Evolutionary conservation across 1,284 basidiomycete species (phyloP).

Genomic region (Tetrapyrgos nigripes): DNA sequence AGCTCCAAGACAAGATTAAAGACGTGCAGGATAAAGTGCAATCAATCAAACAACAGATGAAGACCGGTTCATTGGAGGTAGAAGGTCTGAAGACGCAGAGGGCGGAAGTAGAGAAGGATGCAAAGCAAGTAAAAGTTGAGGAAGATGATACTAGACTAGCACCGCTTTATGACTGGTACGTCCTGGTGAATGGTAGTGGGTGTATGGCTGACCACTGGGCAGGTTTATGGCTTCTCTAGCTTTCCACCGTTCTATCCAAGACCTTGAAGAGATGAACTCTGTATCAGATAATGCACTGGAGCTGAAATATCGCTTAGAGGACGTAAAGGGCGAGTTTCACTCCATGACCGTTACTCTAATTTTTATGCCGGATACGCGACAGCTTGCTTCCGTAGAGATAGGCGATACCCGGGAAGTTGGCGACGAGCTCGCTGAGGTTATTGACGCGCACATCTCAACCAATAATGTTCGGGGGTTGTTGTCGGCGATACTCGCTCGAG

Average conservation of each 20-base stretch:
- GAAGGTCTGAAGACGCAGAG: conserved; percentile 69
- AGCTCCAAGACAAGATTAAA: conserved; percentile 64
- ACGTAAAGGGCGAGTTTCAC: conserved; percentile 27
- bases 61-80: conserved; percentile 61
- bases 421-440: conserved; percentile 63
- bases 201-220: neutral
- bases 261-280: conserved; percentile 63
- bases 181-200: neutral
- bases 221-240: conserved; percentile 76
- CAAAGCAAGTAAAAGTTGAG: conserved; percentile 64
- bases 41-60: conserved; percentile 61
- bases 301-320: conserved; percentile 63
- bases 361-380: conserved; percentile 71
- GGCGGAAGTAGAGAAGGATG: conserved; percentile 73
- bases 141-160: conserved; percentile 69
- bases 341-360: conserved; percentile 56
- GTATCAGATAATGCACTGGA: conserved; percentile 78
- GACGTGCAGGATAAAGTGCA: conserved; percentile 52
- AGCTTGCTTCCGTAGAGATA: conserved; percentile 63
- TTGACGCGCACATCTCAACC: conserved; percentile 66
- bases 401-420: conserved; percentile 55
- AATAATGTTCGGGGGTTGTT: conserved; percentile 79
- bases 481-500: conserved; percentile 63
- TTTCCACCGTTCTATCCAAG: conserved; percentile 67
- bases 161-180: conserved; percentile 75